phyloP scores from a whole-genome alignment of 768 basidiomycete species.

The Neoboletus subvelutipes region DNA sequence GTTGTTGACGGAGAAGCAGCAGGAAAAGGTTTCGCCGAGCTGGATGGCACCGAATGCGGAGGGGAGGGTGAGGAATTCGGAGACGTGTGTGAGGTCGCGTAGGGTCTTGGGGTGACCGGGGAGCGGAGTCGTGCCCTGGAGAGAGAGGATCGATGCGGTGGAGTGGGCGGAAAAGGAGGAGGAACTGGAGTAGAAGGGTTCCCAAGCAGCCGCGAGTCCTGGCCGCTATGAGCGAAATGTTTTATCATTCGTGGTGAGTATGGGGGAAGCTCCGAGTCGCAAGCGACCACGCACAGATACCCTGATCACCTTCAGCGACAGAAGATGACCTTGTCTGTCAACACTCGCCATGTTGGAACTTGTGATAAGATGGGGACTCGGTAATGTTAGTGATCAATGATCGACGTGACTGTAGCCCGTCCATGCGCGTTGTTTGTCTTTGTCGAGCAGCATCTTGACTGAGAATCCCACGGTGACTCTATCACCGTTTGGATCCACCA shows the following conservation, averaged over 20 bases:
- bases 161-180: conserved; percentile 81
- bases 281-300: conserved; percentile 63
- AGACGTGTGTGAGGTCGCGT: conserved; percentile 75
- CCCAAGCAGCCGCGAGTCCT: conserved; percentile 72
- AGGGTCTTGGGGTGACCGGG: conserved; percentile 80
- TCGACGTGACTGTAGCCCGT: background rate
- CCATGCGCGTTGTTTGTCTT: conserved; percentile 19
- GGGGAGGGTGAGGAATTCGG: conserved; percentile 78
- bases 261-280: background rate
- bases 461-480: too few relatives aligned
- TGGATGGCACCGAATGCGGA: conserved; percentile 84
- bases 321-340: conserved; percentile 62
- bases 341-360: conserved; percentile 20
- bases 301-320: conserved; percentile 86
- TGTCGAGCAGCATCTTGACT: background rate
- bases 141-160: conserved; percentile 70
- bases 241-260: conserved; percentile 4
- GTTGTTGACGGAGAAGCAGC: conserved; percentile 81
- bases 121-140: conserved; percentile 70
- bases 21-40: conserved; percentile 85
- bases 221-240: conserved; percentile 53
- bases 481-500: too few relatives aligned
- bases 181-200: conserved; percentile 84
- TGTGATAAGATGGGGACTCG: too few relatives aligned
- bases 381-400: background rate